These are phyloP conservation scores for Ammopiptanthus mongolicus DNA, from an alignment of 306 rosid species.

Conservation along the genomic window DNA sequence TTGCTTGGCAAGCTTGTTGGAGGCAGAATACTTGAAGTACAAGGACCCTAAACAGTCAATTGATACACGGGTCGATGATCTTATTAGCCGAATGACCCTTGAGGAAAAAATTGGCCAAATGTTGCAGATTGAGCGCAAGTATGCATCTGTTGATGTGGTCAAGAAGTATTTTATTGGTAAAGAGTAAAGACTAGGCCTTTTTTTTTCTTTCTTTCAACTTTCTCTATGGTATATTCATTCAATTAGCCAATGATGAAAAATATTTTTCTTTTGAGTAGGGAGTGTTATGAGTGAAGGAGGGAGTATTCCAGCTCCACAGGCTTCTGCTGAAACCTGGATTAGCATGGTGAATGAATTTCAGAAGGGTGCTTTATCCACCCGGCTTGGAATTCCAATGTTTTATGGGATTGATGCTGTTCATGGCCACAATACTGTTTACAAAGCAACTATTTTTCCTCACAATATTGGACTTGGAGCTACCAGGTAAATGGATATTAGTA, in stretches of 20 bases:
- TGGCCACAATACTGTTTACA: slow-evolving; percentile 38
- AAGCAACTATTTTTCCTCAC: slow-evolving; percentile 50
- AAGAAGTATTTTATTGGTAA: slow-evolving; percentile 34
- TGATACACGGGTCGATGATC: slow-evolving; percentile 26
- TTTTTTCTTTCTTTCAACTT: neutral
- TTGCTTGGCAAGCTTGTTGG: slow-evolving; percentile 7
- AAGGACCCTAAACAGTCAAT: slow-evolving; percentile 29
- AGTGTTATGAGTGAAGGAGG: slow-evolving; percentile 55
- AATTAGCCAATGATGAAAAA: neutral
- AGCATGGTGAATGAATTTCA: slow-evolving; percentile 48
- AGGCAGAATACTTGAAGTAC: slow-evolving; percentile 27
- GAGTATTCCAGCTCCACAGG: slow-evolving; percentile 38
- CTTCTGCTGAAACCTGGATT: slow-evolving; percentile 47
- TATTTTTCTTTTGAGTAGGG: slow-evolving; percentile 23
- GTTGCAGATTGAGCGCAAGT: slow-evolving; percentile 42
- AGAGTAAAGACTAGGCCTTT: neutral
- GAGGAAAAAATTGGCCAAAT: slow-evolving; percentile 48
- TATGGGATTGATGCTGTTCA: slow-evolving; percentile 59
- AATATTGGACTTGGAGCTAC: slow-evolving; percentile 55
- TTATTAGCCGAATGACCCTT: slow-evolving; percentile 28
- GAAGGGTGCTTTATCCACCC: slow-evolving; percentile 36
- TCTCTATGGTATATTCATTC: neutral
- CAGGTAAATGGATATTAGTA: slow-evolving; percentile 24
- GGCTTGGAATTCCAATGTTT: slow-evolving; percentile 47
- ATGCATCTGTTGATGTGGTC: slow-evolving; percentile 16